These are phyloP conservation scores for Daucus carota DNA, from an alignment of 129 eudicot species.

Conservation along the genomic window DH1_v3.0 NC_030384.2:34098001-34098500, in stretches of 20 bases:
- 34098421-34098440: constrained; percentile 42
- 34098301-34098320: constrained; percentile 92
- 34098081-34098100: constrained; percentile 41
- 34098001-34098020: not conserved
- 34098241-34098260: constrained; percentile 79
- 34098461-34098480: constrained; percentile 89
- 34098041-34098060: not conserved
- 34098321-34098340: constrained; percentile 56
- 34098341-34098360: constrained; percentile 47
- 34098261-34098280: constrained; percentile 64
- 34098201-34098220: constrained; percentile 72
- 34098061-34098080: not conserved
- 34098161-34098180: constrained; percentile 76
- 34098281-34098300: constrained; percentile 60
- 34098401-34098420: not conserved
- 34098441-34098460: constrained; percentile 85
- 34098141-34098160: constrained; percentile 51
- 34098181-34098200: constrained; percentile 83
- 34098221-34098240: constrained; percentile 49
- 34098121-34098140: constrained; percentile 67
- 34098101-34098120: constrained; percentile 91
- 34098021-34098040: not conserved
- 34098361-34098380: constrained; percentile 25
- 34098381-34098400: not conserved
- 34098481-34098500: constrained; percentile 55